Base-by-base conservation (phyloP, 345 rosid species). In the Acer negundo region DNA sequence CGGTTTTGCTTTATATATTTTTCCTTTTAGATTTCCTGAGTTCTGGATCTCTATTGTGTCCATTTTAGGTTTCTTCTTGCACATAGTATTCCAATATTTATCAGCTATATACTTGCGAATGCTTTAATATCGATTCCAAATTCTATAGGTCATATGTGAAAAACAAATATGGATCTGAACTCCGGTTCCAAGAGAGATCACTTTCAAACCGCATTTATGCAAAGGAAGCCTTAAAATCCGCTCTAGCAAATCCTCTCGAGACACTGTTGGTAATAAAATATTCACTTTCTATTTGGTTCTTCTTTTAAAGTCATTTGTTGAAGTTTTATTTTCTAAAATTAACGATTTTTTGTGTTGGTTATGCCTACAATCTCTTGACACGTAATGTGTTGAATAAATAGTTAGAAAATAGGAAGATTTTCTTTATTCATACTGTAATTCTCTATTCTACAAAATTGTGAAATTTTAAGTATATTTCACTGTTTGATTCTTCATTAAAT, bases 141-240 rank as follows among this genome's bases (percentile, higher is more conserved):
- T 67, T 73, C 69, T 84, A 59, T 87, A 95, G 97, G 90, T 83
- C 78, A 72, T 79, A 86, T 79, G 75, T 92, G 77, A 86, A 85
- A 83, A 83, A 71, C 77, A 95, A 89, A 77, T 88, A 90, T 75
- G 83, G 79, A 80, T 85, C 82, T 10, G 90, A 95, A 85, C 74
- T 67, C 59, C 87, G 90, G 94, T 82, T 90, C 79, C 85, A 85
- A 77, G 81, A 83, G 61, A 79, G 77, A 24, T 72, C 84, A 77
- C 62, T 79, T 71, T 77, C 83, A 15, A 87, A 86, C 53, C 72
- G 79, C 26, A 62, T 80, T 62, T 90, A 89, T 78, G 87, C 78
- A 8, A 95, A 95, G 89, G 96, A 92, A 77, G 94, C 92, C 69
- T 85, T 95, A 53, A 93, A 91, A 83, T 81, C 75, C 79, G 80